phyloP scores from a whole-genome alignment of 176 grass and related monocot genomes.

The Microstegium vimineum region DNA sequence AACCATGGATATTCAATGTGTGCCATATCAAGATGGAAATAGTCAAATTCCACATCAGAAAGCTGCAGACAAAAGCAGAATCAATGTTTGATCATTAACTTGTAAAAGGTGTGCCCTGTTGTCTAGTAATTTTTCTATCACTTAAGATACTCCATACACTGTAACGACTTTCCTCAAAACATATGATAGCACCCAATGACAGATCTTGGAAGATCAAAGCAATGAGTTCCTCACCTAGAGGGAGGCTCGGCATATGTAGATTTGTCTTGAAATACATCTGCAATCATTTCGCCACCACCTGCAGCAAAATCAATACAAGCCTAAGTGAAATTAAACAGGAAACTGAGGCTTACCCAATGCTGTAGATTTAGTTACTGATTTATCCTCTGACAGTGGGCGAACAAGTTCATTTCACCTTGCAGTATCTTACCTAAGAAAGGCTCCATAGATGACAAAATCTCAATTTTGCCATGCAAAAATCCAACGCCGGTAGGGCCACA shows the following conservation, averaged over 20 bases:
- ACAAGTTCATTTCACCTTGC: not conserved
- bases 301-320: slow-evolving; percentile 21
- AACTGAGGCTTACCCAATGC: not conserved
- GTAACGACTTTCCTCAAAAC: not conserved
- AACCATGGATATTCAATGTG: not conserved
- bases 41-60: not conserved
- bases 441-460: slow-evolving; percentile 73
- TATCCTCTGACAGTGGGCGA: not conserved
- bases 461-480: slow-evolving; percentile 80
- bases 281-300: slow-evolving; percentile 98
- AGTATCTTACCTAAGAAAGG: slow-evolving; percentile 84
- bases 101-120: not conserved
- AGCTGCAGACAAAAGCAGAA: not conserved
- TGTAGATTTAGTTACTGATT: not conserved
- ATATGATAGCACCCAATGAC: not conserved
- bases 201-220: not conserved
- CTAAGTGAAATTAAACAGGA: slow-evolving; percentile 5
- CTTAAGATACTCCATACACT: not conserved
- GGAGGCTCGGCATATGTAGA: slow-evolving; percentile 94
- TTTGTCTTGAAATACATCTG: slow-evolving; percentile 73
- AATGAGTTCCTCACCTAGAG: slow-evolving; percentile 55
- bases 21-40: not conserved
- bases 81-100: not conserved
- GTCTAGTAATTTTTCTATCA: not conserved
- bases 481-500: slow-evolving; percentile 94